These are phyloP conservation scores for Neofusicoccum ribis DNA, from an alignment of 2,329 filamentous ascomycete genomes.

Conservation along the genomic window DNA sequence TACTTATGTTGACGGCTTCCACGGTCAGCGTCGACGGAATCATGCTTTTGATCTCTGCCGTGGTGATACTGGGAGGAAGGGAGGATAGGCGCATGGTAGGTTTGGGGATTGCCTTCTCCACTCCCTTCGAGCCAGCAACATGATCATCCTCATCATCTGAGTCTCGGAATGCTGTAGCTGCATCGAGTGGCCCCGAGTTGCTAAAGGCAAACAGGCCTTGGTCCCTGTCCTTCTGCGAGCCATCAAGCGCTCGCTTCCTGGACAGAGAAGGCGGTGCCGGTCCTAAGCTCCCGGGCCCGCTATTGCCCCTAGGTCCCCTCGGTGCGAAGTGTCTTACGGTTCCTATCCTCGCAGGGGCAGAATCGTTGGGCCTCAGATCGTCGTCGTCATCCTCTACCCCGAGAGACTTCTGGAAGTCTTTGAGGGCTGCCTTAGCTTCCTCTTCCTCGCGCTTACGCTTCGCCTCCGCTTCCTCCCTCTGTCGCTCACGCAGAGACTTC, in stretches of 20 bases:
- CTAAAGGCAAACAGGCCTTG: constrained; percentile 45
- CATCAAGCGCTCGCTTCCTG: constrained; percentile 47
- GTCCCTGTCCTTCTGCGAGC: constrained; percentile 30
- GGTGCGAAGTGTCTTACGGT: constrained; percentile 59
- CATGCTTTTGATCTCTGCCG: constrained; percentile 50
- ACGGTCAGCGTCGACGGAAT: constrained; percentile 60
- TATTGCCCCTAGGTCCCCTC: constrained; percentile 40
- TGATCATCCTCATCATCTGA: constrained; percentile 47
- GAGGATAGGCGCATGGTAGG: constrained; percentile 57
- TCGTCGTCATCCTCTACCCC: constrained; percentile 54
- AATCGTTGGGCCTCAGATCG: constrained; percentile 22
- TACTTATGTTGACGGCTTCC: constrained; percentile 72
- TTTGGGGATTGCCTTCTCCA: constrained; percentile 52
- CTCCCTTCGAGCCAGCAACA: constrained; percentile 41
- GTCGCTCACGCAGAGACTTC: constrained; percentile 84
- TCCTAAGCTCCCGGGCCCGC: constrained; percentile 53
- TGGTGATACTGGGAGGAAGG: constrained; percentile 54
- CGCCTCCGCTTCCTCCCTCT: constrained; percentile 85
- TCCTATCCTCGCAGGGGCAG: neutral
- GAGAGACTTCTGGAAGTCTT: constrained; percentile 83
- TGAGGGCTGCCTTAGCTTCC: constrained; percentile 82
- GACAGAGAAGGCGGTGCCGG: constrained; percentile 43
- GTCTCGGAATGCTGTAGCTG: constrained; percentile 41
- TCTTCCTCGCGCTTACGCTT: constrained; percentile 81
- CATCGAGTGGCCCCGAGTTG: constrained; percentile 33